Evolutionary conservation across 805 yeast genomes (phyloP).

Genomic region (Saturnispora sekii): DNA sequence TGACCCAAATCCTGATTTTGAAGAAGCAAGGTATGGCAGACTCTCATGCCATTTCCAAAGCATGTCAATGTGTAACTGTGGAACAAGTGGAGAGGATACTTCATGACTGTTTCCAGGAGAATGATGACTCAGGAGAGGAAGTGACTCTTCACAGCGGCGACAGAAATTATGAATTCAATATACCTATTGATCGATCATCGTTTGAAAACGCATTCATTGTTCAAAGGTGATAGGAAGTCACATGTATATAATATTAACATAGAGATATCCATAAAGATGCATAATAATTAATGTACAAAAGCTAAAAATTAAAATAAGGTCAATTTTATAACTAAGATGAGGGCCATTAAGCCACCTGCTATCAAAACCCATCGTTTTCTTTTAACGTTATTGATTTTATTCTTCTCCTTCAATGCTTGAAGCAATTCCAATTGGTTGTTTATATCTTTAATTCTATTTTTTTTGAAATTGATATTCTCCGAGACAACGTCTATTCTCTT

Average conservation of each 20-base stretch:
- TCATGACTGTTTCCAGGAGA: constrained; percentile 4
- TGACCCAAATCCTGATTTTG: constrained; percentile 9
- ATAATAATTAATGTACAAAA: background rate
- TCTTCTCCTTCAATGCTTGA: constrained; percentile 15
- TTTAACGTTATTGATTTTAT: constrained; percentile 8
- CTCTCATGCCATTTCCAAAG: constrained; percentile 3
- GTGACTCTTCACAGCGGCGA: background rate
- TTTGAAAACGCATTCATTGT: constrained; percentile 6
- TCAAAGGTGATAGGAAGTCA: background rate
- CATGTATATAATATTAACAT: background rate
- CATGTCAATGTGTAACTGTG: constrained; percentile 5
- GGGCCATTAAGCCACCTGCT: background rate
- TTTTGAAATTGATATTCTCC: constrained; percentile 14
- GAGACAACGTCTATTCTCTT: constrained; percentile 21
- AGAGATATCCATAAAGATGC: background rate
- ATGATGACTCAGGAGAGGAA: background rate
- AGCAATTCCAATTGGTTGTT: constrained; percentile 15
- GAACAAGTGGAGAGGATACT: constrained; percentile 10
- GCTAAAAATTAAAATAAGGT: background rate
- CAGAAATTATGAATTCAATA: background rate
- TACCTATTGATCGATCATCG: background rate
- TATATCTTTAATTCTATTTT: constrained; percentile 16
- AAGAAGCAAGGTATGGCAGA: constrained; percentile 10
- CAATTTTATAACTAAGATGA: background rate
- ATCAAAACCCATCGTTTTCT: constrained; percentile 5